Conservation (phyloP, 2,329 filamentous ascomycete species). For the Biscogniauxia mediterranea region DNA sequence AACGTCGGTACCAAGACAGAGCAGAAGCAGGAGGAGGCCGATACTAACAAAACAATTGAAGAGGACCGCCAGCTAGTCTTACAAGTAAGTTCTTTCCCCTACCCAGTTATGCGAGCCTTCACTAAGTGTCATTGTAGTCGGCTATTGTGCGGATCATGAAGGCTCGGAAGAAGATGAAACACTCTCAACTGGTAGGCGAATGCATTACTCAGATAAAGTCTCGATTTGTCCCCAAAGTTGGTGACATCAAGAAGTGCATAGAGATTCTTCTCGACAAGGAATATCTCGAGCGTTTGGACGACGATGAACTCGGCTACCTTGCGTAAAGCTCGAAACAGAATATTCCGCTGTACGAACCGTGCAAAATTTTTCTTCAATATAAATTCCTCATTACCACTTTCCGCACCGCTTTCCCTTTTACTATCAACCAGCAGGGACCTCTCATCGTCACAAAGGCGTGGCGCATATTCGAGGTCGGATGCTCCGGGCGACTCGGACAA, state of each 20-base stretch:
- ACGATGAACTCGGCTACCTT: conserved; percentile 91
- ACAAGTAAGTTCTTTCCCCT: conserved; percentile 65
- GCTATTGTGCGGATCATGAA: conserved; percentile 99
- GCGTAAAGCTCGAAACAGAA: conserved; percentile 55
- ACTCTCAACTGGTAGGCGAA: conserved; percentile 88
- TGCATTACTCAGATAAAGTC: conserved; percentile 93
- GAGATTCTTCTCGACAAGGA: conserved; percentile 98
- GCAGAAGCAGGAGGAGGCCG: conserved; percentile 91
- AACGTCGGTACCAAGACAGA: conserved; percentile 95
- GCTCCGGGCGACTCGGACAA: conserved; percentile 4
- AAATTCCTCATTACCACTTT: neutral
- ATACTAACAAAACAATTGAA: conserved; percentile 99
- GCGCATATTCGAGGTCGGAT: conserved; percentile 3
- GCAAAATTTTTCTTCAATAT: neutral
- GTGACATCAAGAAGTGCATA: conserved; percentile 99
- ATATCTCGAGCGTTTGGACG: conserved; percentile 92
- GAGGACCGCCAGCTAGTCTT: conserved; percentile 95
- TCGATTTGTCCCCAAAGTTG: conserved; percentile 88
- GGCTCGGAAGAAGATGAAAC: conserved; percentile 98
- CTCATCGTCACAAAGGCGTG: conserved; percentile 3
- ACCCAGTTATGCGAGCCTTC: neutral
- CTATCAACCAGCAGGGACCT: conserved; percentile 8
- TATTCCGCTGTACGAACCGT: neutral
- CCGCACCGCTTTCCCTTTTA: conserved; percentile 9
- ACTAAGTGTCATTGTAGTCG: conserved; percentile 57